Conservation (phyloP, 2,329 filamentous ascomycete genomes). For the Orbilia oligospora region DNA sequence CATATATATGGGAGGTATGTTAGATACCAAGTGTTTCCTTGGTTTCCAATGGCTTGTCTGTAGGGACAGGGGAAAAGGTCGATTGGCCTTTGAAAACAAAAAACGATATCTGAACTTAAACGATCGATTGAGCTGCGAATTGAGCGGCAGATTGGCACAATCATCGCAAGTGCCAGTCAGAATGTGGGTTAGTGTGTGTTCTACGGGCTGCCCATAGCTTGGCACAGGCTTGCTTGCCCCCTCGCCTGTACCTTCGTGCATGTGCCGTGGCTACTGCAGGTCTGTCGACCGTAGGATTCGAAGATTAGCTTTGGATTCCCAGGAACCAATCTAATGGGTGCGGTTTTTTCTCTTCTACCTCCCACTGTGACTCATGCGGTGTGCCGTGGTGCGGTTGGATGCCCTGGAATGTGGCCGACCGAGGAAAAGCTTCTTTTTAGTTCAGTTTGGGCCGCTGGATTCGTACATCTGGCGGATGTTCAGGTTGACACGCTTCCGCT, state of each 20-base stretch:
- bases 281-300: neutral
- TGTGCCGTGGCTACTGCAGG: neutral
- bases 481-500: slow-evolving; percentile 86
- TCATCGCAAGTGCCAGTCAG: slow-evolving; percentile 2
- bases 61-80: neutral
- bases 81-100: neutral
- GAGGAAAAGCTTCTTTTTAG: slow-evolving; percentile 1
- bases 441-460: neutral
- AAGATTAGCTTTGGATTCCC: neutral
- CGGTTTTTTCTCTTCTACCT: neutral
- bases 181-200: slow-evolving; percentile 11
- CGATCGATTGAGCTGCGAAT: neutral
- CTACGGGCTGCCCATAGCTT: slow-evolving; percentile 26
- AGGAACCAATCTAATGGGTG: slow-evolving; percentile 15
- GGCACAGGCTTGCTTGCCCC: slow-evolving; percentile 2
- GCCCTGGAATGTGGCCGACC: slow-evolving; percentile 26
- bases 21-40: neutral
- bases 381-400: slow-evolving; percentile 21
- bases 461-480: slow-evolving; percentile 89
- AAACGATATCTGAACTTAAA: neutral
- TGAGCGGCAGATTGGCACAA: slow-evolving; percentile 1
- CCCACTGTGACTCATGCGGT: slow-evolving; percentile 34
- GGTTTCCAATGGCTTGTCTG: neutral
- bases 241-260: slow-evolving; percentile 20
- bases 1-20: neutral